A percentile compares a stretch with the other conserved stretches of the same genome.
phyloP scores from a whole-genome alignment of 306 rosid species.

The Fragaria ananassa region DNA sequence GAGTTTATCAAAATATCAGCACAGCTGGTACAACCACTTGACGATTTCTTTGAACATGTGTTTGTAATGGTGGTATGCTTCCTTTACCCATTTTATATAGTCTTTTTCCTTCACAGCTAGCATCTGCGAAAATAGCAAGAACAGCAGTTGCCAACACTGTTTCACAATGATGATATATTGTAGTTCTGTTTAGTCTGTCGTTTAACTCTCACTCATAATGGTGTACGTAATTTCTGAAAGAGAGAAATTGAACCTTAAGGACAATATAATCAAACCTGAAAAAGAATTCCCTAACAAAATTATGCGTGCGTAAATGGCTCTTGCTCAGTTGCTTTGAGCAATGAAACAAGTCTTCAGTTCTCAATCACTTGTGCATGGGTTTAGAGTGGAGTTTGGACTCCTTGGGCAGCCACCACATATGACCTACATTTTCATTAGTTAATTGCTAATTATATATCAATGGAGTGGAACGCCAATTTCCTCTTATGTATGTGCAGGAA shows the following conservation, averaged over 20 bases:
- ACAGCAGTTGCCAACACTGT: background rate
- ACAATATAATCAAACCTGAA: background rate
- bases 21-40: conserved; percentile 79
- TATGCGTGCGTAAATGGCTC: background rate
- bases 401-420: background rate
- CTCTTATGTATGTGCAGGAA: conserved; percentile 44
- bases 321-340: background rate
- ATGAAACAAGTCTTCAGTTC: background rate
- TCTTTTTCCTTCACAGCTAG: background rate
- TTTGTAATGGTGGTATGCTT: conserved; percentile 95
- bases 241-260: background rate
- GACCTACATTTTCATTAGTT: background rate
- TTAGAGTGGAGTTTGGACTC: background rate
- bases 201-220: background rate
- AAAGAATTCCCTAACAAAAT: background rate
- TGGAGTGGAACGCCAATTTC: conserved; percentile 8
- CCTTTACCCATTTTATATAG: conserved; percentile 2
- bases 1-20: conserved; percentile 67
- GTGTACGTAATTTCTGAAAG: background rate
- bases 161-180: background rate
- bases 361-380: background rate
- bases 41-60: conserved; percentile 76
- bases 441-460: background rate
- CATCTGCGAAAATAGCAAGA: background rate
- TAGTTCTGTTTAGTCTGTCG: background rate